Base-by-base conservation (phyloP, 2,329 filamentous ascomycete species). In the Paraphoma sp. region DNA sequence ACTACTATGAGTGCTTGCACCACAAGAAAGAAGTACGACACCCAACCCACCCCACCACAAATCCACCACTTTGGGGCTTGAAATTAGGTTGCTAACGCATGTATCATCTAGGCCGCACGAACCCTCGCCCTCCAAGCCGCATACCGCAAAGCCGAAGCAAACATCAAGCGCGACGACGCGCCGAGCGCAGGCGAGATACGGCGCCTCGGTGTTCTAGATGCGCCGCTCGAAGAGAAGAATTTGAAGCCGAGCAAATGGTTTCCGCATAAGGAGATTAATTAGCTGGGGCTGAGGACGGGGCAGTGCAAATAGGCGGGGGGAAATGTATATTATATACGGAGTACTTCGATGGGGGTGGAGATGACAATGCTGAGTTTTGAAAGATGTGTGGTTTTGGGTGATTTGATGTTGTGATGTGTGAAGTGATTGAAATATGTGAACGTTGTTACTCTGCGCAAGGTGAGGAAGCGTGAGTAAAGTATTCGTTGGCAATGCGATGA, bases 1-100 rank as follows among this genome's bases (percentile, higher is more conserved):
- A 99, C 78, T 99, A 99, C 83, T 96, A 97, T 78, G 95, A 99
- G 83, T 99, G 96, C 80, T 82, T 99, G 75, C 95, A 99, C 79
- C 95, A 99, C 84, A 93, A 90, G 84, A 99, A 99, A 83, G 95
- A 99, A 92, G 95, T 98, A 73, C 56, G 86, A 79, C 4, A 6
- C 44, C 10, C 59, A 44, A 36, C 28, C 4, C 33, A 36, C 45
- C 38, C 28, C 50, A 33, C 29, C 49, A 50, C 42, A 29, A 11
- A 42, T 28, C 18, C 10, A 14, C 30, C n/a, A 17, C 31, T 7
- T 7, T 7, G 31, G 7, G 31, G 7, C 31, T 12, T 7, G 7
- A 33, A 33, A n/a, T n/a, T n/a, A n/a, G n/a, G n/a, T n/a, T n/a
- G 14, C 33, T 36, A 14, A 36, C 6, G 7, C 33, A 14, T 14